Conservation (phyloP, 306 rosid genomes). For the Carpinus viminea region DNA sequence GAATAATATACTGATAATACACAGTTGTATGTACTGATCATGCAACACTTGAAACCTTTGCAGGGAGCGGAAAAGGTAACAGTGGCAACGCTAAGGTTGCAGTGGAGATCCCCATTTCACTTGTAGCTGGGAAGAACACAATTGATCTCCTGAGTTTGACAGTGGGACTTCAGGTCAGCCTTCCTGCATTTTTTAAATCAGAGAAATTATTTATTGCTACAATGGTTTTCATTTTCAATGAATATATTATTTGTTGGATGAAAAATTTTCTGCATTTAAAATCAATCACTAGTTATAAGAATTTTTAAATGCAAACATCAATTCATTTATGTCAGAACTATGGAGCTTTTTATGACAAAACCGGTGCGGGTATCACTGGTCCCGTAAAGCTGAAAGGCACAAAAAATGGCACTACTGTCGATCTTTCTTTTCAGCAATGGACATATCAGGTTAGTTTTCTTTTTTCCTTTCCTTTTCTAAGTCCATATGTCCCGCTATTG, state of each 20-base stretch:
- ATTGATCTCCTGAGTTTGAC: conserved; percentile 90
- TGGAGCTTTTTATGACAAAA: conserved; percentile 73
- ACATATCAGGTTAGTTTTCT: conserved; percentile 74
- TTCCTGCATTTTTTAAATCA: conserved; percentile 11
- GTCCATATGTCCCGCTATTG: not conserved
- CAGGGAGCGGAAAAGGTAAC: conserved; percentile 72
- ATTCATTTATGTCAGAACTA: conserved; percentile 50
- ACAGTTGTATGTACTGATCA: not conserved
- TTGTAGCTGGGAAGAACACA: conserved; percentile 65
- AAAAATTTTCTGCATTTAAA: conserved; percentile 5
- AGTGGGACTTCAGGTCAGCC: conserved; percentile 86
- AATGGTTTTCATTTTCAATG: conserved; percentile 8
- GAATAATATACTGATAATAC: no score
- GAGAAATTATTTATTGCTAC: not conserved
- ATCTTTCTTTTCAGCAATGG: conserved; percentile 80
- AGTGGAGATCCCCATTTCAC: conserved; percentile 54
- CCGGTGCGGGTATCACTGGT: conserved; percentile 90
- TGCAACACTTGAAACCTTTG: conserved; percentile 17
- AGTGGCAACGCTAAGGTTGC: conserved; percentile 44
- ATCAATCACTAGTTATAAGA: not conserved
- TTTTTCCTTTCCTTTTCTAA: not conserved
- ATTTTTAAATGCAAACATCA: conserved; percentile 23
- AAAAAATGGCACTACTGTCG: conserved; percentile 52
- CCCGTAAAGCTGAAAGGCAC: conserved; percentile 68
- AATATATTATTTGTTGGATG: conserved; percentile 1